phyloP scores from a whole-genome alignment of 139 green algal species.

The Pseudopediastrum boryanum region DNA sequence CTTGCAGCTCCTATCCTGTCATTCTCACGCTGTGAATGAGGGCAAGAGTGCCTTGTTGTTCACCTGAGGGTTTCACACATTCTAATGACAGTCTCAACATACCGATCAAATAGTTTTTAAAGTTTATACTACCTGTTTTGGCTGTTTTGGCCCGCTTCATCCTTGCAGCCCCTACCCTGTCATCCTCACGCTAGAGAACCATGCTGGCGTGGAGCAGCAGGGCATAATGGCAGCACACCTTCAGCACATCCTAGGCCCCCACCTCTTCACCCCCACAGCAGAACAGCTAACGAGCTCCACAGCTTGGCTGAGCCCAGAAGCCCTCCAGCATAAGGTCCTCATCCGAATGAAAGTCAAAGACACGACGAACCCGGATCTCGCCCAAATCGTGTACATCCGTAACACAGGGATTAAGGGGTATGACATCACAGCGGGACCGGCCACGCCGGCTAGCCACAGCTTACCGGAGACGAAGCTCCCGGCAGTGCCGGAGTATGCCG shows the following conservation, averaged over 20 bases:
- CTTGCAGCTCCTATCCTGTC: too few relatives aligned
- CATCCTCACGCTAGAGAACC: slow-evolving; percentile 33
- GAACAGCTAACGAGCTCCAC: neutral
- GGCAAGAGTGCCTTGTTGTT: too few relatives aligned
- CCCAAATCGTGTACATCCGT: slow-evolving; percentile 20
- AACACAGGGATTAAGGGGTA: slow-evolving; percentile 11
- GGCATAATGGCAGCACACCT: slow-evolving; percentile 4
- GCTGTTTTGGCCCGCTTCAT: too few relatives aligned
- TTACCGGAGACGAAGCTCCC: slow-evolving; percentile 29
- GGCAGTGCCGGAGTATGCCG: neutral
- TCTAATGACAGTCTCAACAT: too few relatives aligned
- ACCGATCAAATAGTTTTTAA: too few relatives aligned
- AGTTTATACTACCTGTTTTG: too few relatives aligned
- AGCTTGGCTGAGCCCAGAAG: slow-evolving; percentile 17
- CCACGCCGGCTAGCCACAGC: slow-evolving; percentile 34
- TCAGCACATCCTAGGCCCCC: neutral
- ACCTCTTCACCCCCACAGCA: neutral
- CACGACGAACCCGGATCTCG: slow-evolving; percentile 6
- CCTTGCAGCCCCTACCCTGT: slow-evolving; percentile 31
- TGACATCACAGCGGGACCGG: neutral
- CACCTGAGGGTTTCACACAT: too few relatives aligned
- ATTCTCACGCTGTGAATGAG: too few relatives aligned
- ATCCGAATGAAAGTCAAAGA: slow-evolving; percentile 14
- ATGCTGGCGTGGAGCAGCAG: slow-evolving; percentile 18
- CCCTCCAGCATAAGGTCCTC: slow-evolving; percentile 19